Conservation (phyloP, 1,139 yeast genomes). For the Pichia sp. region DNA sequence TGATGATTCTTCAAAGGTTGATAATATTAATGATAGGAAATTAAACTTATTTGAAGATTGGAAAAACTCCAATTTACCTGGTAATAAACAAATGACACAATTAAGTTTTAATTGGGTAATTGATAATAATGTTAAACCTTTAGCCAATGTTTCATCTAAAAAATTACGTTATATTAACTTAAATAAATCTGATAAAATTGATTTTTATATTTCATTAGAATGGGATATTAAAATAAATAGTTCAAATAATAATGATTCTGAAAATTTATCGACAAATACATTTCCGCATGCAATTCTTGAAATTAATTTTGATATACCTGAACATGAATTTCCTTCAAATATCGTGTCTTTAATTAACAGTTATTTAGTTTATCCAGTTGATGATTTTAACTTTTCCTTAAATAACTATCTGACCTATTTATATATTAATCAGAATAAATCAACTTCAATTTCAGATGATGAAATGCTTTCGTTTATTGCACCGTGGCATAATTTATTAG, state of each 20-base stretch:
- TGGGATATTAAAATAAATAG: constrained; percentile 26
- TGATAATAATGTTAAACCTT: constrained; percentile 43
- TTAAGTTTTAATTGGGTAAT: constrained; percentile 47
- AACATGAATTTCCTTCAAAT: constrained; percentile 30
- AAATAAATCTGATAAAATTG: constrained; percentile 40
- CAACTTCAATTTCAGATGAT: constrained; percentile 18
- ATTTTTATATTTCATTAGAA: constrained; percentile 32
- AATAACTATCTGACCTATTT: constrained; percentile 29
- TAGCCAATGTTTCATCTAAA: constrained; percentile 37
- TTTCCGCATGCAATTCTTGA: constrained; percentile 47
- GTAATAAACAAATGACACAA: constrained; percentile 37
- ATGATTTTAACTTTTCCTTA: constrained; percentile 29
- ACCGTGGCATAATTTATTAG: constrained; percentile 32
- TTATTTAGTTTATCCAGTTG: constrained; percentile 33
- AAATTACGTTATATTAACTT: constrained; percentile 40
- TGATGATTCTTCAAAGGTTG: constrained; percentile 11
- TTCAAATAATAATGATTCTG: constrained; percentile 8
- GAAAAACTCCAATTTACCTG: constrained; percentile 19
- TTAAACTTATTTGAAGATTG: constrained; percentile 16
- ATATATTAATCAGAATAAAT: constrained; percentile 20
- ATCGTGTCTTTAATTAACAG: constrained; percentile 30
- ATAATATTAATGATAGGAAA: too few relatives aligned
- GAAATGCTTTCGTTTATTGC: constrained; percentile 24
- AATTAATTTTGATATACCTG: constrained; percentile 37
- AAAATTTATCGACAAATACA: constrained; percentile 8